Conservation (phyloP, 192 early-diverging fungal genomes). For the Dissophora ornata region DNA sequence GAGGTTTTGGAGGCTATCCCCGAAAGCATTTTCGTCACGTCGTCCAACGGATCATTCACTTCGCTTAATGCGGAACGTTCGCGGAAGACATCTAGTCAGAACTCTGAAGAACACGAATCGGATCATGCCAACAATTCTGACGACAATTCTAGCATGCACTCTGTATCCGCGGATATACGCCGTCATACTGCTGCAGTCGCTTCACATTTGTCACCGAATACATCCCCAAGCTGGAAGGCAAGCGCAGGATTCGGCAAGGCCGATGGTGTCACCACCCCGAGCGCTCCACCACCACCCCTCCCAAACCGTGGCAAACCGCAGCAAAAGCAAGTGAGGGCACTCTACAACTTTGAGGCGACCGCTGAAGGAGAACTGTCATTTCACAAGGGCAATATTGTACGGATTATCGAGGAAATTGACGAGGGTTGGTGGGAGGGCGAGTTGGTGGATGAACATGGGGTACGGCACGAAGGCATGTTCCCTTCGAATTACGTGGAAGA, state of each 20-base stretch:
- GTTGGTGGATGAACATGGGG: slow-evolving; percentile 71
- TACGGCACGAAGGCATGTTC: slow-evolving; percentile 81
- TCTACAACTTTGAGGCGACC: slow-evolving; percentile 88
- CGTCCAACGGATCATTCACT: slow-evolving; percentile 33
- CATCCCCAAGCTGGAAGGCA: slow-evolving; percentile 23
- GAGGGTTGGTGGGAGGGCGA: slow-evolving; percentile 97
- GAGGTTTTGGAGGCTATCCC: slow-evolving; percentile 46
- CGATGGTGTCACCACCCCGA: slow-evolving; percentile 8
- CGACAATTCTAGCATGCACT: slow-evolving; percentile 44
- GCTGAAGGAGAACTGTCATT: slow-evolving; percentile 86
- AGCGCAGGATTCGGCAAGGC: slow-evolving; percentile 18
- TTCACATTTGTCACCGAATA: slow-evolving; percentile 48
- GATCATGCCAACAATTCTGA: slow-evolving; percentile 27
- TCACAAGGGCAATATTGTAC: slow-evolving; percentile 86
- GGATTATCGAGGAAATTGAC: slow-evolving; percentile 86
- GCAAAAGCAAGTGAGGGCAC: slow-evolving; percentile 72
- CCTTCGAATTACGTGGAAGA: slow-evolving; percentile 92
- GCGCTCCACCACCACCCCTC: slow-evolving; percentile 57
- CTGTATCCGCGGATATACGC: slow-evolving; percentile 41
- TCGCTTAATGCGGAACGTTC: slow-evolving; percentile 14
- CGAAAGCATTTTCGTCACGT: slow-evolving; percentile 32
- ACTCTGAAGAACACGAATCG: slow-evolving; percentile 38
- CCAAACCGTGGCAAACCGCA: slow-evolving; percentile 35
- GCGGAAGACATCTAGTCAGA: slow-evolving; percentile 9
- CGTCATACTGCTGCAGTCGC: slow-evolving; percentile 46